Evolutionary conservation across 2,329 filamentous ascomycete species (phyloP).

Genomic region (Cladosporium sp.): DNA sequence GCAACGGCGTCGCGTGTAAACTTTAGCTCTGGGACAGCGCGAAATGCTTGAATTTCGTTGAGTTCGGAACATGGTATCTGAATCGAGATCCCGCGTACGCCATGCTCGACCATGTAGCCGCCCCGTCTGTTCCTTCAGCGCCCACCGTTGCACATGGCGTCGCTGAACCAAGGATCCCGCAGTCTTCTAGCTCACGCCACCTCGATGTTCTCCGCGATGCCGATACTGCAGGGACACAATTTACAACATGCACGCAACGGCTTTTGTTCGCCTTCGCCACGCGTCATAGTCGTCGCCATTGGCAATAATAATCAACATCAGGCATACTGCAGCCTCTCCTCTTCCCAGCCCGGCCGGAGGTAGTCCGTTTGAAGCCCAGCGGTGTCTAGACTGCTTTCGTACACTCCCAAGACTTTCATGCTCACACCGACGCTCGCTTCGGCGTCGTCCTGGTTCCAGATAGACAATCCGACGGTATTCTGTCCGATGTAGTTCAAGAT

Average conservation of each 20-base stretch:
- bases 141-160: background rate
- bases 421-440: slow-evolving; percentile 33
- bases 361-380: slow-evolving; percentile 45
- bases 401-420: slow-evolving; percentile 14
- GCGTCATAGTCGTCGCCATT: background rate
- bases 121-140: background rate
- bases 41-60: background rate
- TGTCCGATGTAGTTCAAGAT: slow-evolving; percentile 54
- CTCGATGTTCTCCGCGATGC: background rate
- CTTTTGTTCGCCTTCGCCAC: background rate
- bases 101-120: background rate
- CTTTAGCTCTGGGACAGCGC: background rate
- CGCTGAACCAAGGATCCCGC: background rate
- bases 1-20: background rate
- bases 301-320: background rate
- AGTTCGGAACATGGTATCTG: background rate
- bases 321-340: slow-evolving; percentile 8
- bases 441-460: slow-evolving; percentile 54
- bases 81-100: background rate
- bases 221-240: background rate
- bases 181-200: background rate
- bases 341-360: slow-evolving; percentile 48
- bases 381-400: slow-evolving; percentile 46
- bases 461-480: slow-evolving; percentile 53
- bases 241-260: background rate